These are phyloP conservation scores for Vigna reflexopilosa DNA, from an alignment of 306 rosid genomes.

Conservation along the genomic window DNA sequence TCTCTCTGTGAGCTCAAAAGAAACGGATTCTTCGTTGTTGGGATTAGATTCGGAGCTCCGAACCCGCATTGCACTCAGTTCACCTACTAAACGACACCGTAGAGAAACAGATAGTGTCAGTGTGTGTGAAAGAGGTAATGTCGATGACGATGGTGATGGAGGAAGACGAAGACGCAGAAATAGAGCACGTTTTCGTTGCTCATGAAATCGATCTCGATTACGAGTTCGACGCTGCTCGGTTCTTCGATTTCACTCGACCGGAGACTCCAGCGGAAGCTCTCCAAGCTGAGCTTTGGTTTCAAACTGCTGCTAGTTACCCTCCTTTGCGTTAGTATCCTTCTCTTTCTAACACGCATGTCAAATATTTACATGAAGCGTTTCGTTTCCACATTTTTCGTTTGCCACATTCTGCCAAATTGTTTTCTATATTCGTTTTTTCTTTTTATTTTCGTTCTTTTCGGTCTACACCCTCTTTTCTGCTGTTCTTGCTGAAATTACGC, in stretches of 20 bases:
- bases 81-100: constrained; percentile 8
- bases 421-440: background rate
- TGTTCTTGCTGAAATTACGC: constrained; percentile 12
- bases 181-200: constrained; percentile 52
- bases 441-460: background rate
- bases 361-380: background rate
- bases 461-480: background rate
- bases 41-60: constrained; percentile 33
- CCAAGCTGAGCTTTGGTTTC: constrained; percentile 51
- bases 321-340: constrained; percentile 50
- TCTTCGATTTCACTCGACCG: constrained; percentile 57
- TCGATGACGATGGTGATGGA: constrained; percentile 32
- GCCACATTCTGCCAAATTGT: background rate
- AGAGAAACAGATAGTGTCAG: background rate
- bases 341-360: background rate
- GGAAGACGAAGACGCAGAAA: constrained; percentile 51
- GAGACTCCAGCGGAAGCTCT: constrained; percentile 46
- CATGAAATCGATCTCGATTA: constrained; percentile 62
- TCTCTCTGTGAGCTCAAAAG: background rate
- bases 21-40: background rate
- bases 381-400: background rate
- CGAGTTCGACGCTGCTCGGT: constrained; percentile 58
- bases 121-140: background rate
- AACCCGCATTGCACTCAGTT: constrained; percentile 27
- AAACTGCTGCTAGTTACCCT: constrained; percentile 49